phyloP scores from a whole-genome alignment of 768 basidiomycete species.

The Suillus bovinus region DNA sequence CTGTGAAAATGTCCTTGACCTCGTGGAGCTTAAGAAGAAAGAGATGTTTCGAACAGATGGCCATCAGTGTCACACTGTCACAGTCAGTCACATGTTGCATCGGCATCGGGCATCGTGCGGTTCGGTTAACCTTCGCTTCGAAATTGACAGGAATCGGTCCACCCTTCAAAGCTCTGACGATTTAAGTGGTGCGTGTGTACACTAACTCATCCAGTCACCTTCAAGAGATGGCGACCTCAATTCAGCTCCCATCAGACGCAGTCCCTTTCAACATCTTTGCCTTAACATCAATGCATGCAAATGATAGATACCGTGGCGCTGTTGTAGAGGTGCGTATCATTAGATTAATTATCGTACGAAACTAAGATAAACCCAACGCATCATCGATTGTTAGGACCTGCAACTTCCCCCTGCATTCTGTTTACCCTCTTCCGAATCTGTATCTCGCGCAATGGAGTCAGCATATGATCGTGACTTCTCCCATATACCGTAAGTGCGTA shows the following conservation, averaged over 20 bases:
- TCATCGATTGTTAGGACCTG: constrained; percentile 50
- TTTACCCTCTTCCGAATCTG: constrained; percentile 67
- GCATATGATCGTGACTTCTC: constrained; percentile 96
- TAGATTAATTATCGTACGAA: neutral
- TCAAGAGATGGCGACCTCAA: constrained; percentile 10
- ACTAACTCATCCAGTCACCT: neutral
- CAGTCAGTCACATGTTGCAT: neutral
- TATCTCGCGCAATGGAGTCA: constrained; percentile 76
- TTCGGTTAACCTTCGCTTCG: neutral
- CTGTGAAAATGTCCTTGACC: no score
- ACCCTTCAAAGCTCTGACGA: neutral
- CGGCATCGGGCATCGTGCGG: neutral
- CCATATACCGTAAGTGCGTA: constrained; percentile 72
- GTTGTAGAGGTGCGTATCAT: constrained; percentile 72
- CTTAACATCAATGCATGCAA: constrained; percentile 13
- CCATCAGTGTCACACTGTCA: neutral
- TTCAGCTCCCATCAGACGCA: constrained; percentile 8
- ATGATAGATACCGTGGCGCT: constrained; percentile 79
- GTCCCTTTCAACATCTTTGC: neutral
- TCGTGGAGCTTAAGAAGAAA: no score
- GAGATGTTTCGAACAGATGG: no score
- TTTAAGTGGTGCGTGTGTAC: neutral
- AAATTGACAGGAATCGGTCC: neutral
- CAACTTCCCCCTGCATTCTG: constrained; percentile 89
- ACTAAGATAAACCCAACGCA: constrained; percentile 8